phyloP scores from a whole-genome alignment of 2,329 filamentous ascomycete genomes.

The Alternaria infectoria region DNA sequence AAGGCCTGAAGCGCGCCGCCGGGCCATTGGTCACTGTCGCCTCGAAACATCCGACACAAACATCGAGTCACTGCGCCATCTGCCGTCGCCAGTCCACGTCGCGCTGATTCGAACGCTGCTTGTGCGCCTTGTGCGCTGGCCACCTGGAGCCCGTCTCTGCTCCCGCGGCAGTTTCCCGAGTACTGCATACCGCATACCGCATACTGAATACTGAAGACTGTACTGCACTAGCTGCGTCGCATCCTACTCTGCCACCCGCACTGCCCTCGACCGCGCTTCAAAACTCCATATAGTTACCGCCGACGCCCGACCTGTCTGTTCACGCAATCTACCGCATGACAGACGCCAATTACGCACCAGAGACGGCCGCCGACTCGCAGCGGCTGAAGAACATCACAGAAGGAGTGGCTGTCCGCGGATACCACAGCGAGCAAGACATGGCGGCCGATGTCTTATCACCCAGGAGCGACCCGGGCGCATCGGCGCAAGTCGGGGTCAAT shows the following conservation, averaged over 20 bases:
- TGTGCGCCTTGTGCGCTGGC: constrained; percentile 35
- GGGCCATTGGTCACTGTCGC: constrained; percentile 35
- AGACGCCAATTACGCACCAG: constrained; percentile 23
- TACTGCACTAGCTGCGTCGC: not conserved
- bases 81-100: constrained; percentile 18
- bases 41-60: constrained; percentile 29
- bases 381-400: constrained; percentile 40
- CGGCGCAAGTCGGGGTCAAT: constrained; percentile 43
- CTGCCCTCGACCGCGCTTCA: constrained; percentile 15
- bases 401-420: constrained; percentile 33
- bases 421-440: constrained; percentile 37
- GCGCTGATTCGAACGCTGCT: constrained; percentile 30
- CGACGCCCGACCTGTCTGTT: constrained; percentile 19
- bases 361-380: constrained; percentile 31
- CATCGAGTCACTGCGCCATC: constrained; percentile 24
- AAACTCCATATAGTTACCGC: constrained; percentile 14
- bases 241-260: constrained; percentile 11
- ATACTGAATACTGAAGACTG: not conserved
- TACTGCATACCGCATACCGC: not conserved
- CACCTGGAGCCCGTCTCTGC: constrained; percentile 15
- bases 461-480: constrained; percentile 38
- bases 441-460: constrained; percentile 48
- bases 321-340: constrained; percentile 39
- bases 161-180: constrained; percentile 8
- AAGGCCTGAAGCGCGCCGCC: constrained; percentile 29